phyloP scores from a whole-genome alignment of 495 filamentous ascomycete species.

The Delitschia confertaspora region DNA sequence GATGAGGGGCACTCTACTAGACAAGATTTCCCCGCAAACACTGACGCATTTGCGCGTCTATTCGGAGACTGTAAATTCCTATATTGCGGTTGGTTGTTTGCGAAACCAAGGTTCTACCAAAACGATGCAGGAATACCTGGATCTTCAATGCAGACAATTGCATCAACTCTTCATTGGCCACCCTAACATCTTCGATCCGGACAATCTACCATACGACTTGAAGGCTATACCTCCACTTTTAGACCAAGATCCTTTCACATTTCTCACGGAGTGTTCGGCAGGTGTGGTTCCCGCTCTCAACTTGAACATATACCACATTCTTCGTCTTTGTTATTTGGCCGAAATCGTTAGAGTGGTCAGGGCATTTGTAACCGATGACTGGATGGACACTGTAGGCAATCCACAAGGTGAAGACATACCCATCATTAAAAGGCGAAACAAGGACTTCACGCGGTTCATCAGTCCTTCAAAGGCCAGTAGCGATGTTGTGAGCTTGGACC shows the following conservation, averaged over 20 bases:
- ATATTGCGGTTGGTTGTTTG: constrained; percentile 66
- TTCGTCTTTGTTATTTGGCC: constrained; percentile 83
- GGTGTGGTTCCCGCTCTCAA: constrained; percentile 62
- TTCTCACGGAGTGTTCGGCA: constrained; percentile 65
- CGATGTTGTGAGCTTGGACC: no score
- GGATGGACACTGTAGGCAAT: no score
- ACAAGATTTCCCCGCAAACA: constrained; percentile 70
- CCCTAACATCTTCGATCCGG: constrained; percentile 24
- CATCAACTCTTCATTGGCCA: constrained; percentile 60
- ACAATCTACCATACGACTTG: constrained; percentile 37
- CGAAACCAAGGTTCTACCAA: constrained; percentile 49
- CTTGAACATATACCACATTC: constrained; percentile 70
- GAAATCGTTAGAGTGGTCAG: constrained; percentile 76
- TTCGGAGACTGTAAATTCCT: constrained; percentile 79
- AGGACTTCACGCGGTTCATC: no score
- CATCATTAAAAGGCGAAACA: no score
- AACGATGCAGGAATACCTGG: constrained; percentile 57
- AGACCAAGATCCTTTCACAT: constrained; percentile 70
- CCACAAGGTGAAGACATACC: no score
- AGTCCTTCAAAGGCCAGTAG: constrained; percentile 11
- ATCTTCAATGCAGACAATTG: constrained; percentile 63
- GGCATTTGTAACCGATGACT: constrained; percentile 29
- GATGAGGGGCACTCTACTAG: constrained; percentile 61
- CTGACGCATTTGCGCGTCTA: constrained; percentile 85
- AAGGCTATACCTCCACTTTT: constrained; percentile 59